phyloP scores from a whole-genome alignment of 192 early-diverging fungal species.

The Spizellomyces sp. region DNA sequence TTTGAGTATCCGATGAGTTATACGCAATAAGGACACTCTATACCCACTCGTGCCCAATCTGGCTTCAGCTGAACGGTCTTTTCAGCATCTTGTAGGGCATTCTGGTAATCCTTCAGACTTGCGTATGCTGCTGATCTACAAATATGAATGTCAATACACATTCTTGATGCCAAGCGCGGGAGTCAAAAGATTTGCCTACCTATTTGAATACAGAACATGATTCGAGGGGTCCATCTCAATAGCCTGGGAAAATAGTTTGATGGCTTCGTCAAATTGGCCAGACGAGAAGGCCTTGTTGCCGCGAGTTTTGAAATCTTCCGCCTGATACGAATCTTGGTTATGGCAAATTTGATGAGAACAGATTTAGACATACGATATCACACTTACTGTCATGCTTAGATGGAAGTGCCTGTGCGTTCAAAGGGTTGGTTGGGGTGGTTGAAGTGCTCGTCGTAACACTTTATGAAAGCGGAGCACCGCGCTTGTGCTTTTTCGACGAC shows the following conservation, averaged over 20 bases:
- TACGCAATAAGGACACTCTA: not conserved
- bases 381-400: not conserved
- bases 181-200: conserved; percentile 33
- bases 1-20: not conserved
- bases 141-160: not conserved
- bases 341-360: no score
- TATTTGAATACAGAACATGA: conserved; percentile 92
- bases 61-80: conserved; percentile 82
- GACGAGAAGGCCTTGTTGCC: conserved; percentile 88
- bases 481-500: not conserved
- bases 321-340: conserved; percentile 13
- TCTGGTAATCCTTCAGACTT: conserved; percentile 73
- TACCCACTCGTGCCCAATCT: conserved; percentile 76
- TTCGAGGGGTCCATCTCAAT: conserved; percentile 84
- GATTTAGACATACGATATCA: not conserved
- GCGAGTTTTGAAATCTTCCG: conserved; percentile 72
- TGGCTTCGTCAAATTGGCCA: conserved; percentile 75
- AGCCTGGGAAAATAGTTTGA: conserved; percentile 79
- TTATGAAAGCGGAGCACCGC: no score
- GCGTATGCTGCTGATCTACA: conserved; percentile 80
- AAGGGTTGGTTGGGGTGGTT: no score
- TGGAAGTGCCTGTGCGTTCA: no score
- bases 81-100: conserved; percentile 81
- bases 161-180: not conserved
- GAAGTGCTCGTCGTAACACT: no score